Percentiles rank a stretch among this genome's conserved stretches.
These are phyloP conservation scores for Zea mays DNA, from an alignment of 176 grass and related monocot genomes.

Conservation along the genomic window DNA sequence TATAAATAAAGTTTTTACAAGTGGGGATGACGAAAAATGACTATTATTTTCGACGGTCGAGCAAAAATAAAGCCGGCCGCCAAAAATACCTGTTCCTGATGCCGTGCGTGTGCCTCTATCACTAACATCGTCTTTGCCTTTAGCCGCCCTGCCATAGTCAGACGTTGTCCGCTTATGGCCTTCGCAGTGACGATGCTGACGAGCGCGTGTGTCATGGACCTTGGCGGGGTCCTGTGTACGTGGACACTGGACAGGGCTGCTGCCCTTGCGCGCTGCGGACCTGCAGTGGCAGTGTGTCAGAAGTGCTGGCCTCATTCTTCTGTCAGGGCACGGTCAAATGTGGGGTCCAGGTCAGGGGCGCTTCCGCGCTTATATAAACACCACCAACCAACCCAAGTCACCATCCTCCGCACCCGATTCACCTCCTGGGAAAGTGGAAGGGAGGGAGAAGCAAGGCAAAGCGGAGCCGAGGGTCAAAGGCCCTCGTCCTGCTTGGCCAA, in stretches of 20 bases:
- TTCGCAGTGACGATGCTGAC: not conserved
- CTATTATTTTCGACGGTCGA: too few species aligned
- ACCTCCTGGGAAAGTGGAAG: too few species aligned
- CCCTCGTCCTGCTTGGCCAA: not conserved
- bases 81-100: too few species aligned
- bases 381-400: not conserved
- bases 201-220: not conserved
- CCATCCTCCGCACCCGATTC: not conserved
- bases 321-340: not conserved
- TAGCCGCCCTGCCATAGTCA: not conserved
- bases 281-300: not conserved
- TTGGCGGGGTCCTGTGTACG: not conserved
- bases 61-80: too few species aligned
- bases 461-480: too few species aligned
- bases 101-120: not conserved
- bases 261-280: not conserved
- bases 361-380: not conserved
- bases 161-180: not conserved
- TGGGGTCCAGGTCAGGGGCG: not conserved
- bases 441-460: too few species aligned
- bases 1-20: too few species aligned
- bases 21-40: too few species aligned
- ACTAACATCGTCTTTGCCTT: not conserved
- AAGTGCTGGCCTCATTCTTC: not conserved
- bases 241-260: not conserved